phyloP scores from a whole-genome alignment of 805 yeast species.

The Yamadazyma laniorum region DNA sequence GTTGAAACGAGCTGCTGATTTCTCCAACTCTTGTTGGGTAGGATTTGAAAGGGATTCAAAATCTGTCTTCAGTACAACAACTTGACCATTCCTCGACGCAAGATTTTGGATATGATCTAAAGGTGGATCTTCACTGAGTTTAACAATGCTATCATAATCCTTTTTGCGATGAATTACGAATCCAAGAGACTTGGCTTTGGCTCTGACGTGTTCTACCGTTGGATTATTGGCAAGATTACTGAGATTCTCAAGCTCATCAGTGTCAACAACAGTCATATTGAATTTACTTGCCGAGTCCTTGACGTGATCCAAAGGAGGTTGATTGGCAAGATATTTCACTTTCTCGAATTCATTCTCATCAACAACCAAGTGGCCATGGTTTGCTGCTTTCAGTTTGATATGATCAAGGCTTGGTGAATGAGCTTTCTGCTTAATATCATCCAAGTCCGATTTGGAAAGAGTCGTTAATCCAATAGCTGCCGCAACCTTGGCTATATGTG shows the following conservation, averaged over 20 bases:
- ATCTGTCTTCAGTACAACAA: neutral
- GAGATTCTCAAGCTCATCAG: conserved; percentile 13
- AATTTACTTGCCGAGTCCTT: conserved; percentile 1
- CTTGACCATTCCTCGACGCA: conserved; percentile 10
- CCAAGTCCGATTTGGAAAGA: conserved; percentile 4
- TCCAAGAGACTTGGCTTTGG: conserved; percentile 17
- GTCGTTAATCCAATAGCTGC: conserved; percentile 10
- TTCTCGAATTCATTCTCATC: conserved; percentile 10
- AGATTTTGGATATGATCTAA: conserved; percentile 10
- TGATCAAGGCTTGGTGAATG: conserved; percentile 17
- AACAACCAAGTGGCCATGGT: conserved; percentile 15
- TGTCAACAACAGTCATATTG: conserved; percentile 12
- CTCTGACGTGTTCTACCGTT: conserved; percentile 13
- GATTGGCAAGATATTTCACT: conserved; percentile 10
- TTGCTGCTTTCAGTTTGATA: conserved; percentile 15
- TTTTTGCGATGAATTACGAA: conserved; percentile 12
- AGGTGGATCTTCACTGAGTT: conserved; percentile 12
- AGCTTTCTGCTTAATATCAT: conserved; percentile 2
- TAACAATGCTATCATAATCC: conserved; percentile 11
- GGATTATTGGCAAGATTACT: conserved; percentile 10
- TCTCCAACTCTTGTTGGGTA: conserved; percentile 2
- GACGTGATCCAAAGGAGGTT: conserved; percentile 12
- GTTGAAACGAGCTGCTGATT: conserved; percentile 5
- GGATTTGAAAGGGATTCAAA: conserved; percentile 9
- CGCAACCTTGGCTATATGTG: conserved; percentile 13